Base-by-base conservation (phyloP, 371 early-diverging fungal genomes). In the Mucor velutinosus region DNA sequence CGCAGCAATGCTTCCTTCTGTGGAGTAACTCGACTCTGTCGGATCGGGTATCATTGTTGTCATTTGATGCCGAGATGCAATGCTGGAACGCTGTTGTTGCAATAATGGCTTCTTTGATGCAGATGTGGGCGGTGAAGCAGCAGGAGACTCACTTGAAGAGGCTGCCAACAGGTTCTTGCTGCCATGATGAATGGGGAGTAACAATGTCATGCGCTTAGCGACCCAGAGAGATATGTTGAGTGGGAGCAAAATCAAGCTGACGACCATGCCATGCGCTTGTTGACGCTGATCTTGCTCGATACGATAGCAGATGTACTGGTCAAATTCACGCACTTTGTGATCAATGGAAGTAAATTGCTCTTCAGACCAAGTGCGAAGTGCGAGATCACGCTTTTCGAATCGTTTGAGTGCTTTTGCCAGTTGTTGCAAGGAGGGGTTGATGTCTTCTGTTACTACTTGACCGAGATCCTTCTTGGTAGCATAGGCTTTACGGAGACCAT, bases 391-490 rank as follows among this genome's bases (percentile, higher is more conserved):
- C 67, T 80, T 81, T 64, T 88, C 87, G 33, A 80, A 76, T 64
- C 83, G 78, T 59, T 81, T 80, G 29, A 86, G 70, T 4, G 81
- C 73, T 57, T 84, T 84, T 29, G 82, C 74, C 30, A 86, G 65
- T 56, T 84, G 81, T 21, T 72, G 62, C 19, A 82, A 49, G 1
- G 72, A 67, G 5, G 76, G 76, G n/a, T 66, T 64, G 12, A 77
- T 60, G 17, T 67, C 73, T 30, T 69, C 70, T 35, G 66, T 66
- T 58, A 78, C 73, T 12, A 51, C 21, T 70, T 87, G 86, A 12
- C 79, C 79, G 25, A 90, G 70, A 60, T 89, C 90, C 21, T 83
- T 76, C 75, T 88, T 88, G n/a, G 89, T 90, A 12, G 88, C 89
- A 76, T 77, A 87, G 7, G 85, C 88, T 39, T 81, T 78, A 37